Base-by-base conservation (phyloP, 2,329 filamentous ascomycete species). In the Rhexocercosporidium sp. region DNA sequence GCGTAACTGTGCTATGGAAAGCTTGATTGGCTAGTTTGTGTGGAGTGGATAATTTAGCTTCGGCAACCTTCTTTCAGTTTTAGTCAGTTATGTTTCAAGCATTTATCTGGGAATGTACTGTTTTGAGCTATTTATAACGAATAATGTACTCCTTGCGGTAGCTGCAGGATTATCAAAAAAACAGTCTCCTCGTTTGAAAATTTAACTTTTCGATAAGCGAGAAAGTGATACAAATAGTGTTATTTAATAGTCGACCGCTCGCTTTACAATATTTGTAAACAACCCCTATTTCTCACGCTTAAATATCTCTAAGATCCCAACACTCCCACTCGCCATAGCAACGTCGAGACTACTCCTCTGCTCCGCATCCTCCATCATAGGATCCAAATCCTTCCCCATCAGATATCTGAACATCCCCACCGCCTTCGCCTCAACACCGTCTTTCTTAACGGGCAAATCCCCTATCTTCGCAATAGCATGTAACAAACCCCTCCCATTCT, bases 281-380 rank as follows among this genome's bases (percentile, higher is more conserved):
- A n/a, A n/a, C n/a, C n/a, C 16, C 34, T 49, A 59, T 9, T 51
- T 62, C n/a, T 66, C 61, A 46, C 67, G 64, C 44, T 62, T 64
- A 53, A 59, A 59, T 16, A 64, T 64, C 25, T 69, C 61, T 37
- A 72, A 63, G 39, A 72, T 70, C 29, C 57, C 62, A 20, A 49
- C 44, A 29, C 64, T 66, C 44, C 60, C 66, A 67, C 59, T 65
- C 14, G 64, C 67, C 27, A 51, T 62, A 2, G 66, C 69, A 41
- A 70, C 59, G 66, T 72, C 70, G 59, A 72, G 56, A 8, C 66
- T 65, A 49, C 56, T 71, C 64, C 62, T 70, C 22, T 62, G 51
- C 47, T 66, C 63, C 6, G 31, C 56, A 69, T 72, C 67, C 47
- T 72, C 71, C 6, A 29, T 25, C 62, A 65, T 62, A 29, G 66